Evolutionary conservation across 2,329 filamentous ascomycete genomes (phyloP).

Genomic region (Aaosphaeria arxii): DNA sequence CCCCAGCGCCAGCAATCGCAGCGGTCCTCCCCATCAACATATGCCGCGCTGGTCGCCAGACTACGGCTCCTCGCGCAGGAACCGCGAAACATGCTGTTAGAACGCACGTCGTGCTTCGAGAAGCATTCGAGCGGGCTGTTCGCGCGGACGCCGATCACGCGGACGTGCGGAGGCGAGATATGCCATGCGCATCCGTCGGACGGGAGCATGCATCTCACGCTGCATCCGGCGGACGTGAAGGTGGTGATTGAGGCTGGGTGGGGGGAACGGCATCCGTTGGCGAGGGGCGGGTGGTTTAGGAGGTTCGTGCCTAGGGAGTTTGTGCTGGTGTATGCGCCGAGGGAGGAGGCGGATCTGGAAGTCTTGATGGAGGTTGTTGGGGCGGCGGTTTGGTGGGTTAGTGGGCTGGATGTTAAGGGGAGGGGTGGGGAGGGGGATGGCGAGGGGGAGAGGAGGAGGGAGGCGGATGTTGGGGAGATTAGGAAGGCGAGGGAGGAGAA

Average conservation of each 20-base stretch:
- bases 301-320: slow-evolving; percentile 73
- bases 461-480: background rate
- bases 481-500: background rate
- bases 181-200: slow-evolving; percentile 77
- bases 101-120: slow-evolving; percentile 73
- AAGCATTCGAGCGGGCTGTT: slow-evolving; percentile 80
- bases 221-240: slow-evolving; percentile 75
- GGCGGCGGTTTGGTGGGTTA: slow-evolving; percentile 70
- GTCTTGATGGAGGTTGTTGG: slow-evolving; percentile 67
- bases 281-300: slow-evolving; percentile 63
- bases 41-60: slow-evolving; percentile 21
- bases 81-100: slow-evolving; percentile 26
- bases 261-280: slow-evolving; percentile 68
- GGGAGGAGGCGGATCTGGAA: slow-evolving; percentile 65
- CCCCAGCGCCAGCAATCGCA: slow-evolving; percentile 79
- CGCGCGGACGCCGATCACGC: slow-evolving; percentile 61
- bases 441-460: background rate
- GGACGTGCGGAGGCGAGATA: slow-evolving; percentile 76
- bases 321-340: slow-evolving; percentile 78
- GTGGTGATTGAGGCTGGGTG: slow-evolving; percentile 72
- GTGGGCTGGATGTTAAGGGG: slow-evolving; percentile 30
- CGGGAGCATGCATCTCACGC: slow-evolving; percentile 72
- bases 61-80: slow-evolving; percentile 21
- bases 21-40: slow-evolving; percentile 52
- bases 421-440: background rate